Conservation (phyloP, 805 yeast genomes). For the Kodamaea laetipori region DNA sequence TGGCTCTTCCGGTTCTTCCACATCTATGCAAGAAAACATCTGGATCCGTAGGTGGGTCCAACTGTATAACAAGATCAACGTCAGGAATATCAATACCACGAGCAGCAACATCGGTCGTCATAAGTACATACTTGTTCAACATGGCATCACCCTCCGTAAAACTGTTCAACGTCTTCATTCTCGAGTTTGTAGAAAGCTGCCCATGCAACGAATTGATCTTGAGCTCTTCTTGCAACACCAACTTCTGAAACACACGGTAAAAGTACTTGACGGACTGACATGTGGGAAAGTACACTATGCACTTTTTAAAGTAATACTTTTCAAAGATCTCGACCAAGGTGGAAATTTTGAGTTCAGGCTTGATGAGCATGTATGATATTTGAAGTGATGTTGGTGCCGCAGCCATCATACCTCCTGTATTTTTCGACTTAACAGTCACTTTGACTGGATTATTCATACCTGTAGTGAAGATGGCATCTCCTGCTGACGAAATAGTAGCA, state of each 20-base stretch:
- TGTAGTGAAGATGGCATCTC: conserved; percentile 73
- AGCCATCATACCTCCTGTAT: conserved; percentile 24
- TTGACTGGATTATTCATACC: conserved; percentile 94
- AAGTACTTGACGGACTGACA: conserved; percentile 82
- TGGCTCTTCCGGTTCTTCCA: conserved; percentile 95
- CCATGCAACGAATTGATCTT: conserved; percentile 83
- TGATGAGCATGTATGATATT: conserved; percentile 58
- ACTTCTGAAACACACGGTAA: conserved; percentile 52
- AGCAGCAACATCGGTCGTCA: conserved; percentile 98
- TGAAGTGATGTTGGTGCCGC: conserved; percentile 64
- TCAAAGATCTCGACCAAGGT: conserved; percentile 54
- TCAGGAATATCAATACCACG: conserved; percentile 95
- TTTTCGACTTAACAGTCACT: conserved; percentile 66
- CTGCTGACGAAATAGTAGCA: conserved; percentile 87
- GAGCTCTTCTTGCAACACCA: conserved; percentile 37
- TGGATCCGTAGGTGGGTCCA: conserved; percentile 94
- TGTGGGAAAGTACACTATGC: conserved; percentile 91
- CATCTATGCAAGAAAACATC: conserved; percentile 90
- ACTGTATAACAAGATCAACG: conserved; percentile 89
- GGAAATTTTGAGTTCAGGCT: conserved; percentile 64
- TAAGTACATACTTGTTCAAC: conserved; percentile 56
- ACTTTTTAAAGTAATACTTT: conserved; percentile 65
- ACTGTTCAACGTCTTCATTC: conserved; percentile 67
- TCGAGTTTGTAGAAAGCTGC: conserved; percentile 75
- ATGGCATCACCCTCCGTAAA: conserved; percentile 53